A percentile compares a stretch with the other conserved stretches of the same genome.
phyloP scores from a whole-genome alignment of 2,329 filamentous ascomycete genomes.

The Neonectria coccinea region DNA sequence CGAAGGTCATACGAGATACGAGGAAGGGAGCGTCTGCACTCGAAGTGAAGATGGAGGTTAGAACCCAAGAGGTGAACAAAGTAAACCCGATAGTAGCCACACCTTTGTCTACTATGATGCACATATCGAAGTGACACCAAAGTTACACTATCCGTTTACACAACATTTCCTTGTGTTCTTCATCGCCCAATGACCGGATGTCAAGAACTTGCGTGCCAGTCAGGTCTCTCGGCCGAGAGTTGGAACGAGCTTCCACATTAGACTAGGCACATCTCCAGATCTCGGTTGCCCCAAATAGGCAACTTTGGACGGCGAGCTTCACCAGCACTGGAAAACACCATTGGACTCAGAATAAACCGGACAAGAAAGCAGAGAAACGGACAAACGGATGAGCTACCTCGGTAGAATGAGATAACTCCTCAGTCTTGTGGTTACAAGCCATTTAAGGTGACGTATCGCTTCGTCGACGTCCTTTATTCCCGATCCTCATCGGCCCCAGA shows the following conservation, averaged over 20 bases:
- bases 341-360: not conserved
- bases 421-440: not conserved
- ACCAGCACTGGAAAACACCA: not conserved
- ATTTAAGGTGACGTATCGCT: not conserved
- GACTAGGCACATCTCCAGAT: slow-evolving; percentile 4
- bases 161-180: not conserved
- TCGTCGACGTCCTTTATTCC: slow-evolving; percentile 1
- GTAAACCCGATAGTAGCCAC: not conserved
- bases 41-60: not conserved
- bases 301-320: not conserved
- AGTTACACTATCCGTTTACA: not conserved
- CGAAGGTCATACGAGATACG: not conserved
- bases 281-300: slow-evolving; percentile 24
- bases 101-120: not conserved
- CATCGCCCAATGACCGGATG: not conserved
- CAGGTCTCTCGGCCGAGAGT: not conserved
- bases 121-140: not conserved
- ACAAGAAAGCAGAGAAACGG: not conserved
- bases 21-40: not conserved
- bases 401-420: not conserved
- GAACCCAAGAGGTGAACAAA: not conserved
- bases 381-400: not conserved
- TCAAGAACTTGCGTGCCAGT: not conserved
- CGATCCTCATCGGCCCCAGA: slow-evolving; percentile 22
- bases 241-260: slow-evolving; percentile 8